phyloP scores from a whole-genome alignment of 495 filamentous ascomycete genomes.

The Terfezia claveryi region DNA sequence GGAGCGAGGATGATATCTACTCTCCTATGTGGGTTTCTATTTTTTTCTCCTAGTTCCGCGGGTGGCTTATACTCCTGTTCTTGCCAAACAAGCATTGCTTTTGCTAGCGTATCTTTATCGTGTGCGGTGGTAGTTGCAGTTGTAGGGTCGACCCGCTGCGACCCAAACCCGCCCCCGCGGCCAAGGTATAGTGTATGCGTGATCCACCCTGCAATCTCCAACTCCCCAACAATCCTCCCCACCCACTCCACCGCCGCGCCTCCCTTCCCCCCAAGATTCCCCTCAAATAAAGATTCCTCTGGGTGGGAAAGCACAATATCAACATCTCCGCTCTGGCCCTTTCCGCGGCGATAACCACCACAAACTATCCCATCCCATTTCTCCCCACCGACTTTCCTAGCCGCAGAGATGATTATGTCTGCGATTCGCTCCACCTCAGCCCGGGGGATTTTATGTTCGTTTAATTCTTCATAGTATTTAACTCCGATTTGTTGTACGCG shows the following conservation, averaged over 20 bases:
- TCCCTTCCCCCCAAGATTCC: background rate
- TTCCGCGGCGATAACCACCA: conserved; percentile 72
- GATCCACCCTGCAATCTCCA: conserved; percentile 48
- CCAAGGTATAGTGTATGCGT: conserved; percentile 56
- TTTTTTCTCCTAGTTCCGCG: conserved; percentile 26
- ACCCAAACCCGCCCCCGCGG: background rate
- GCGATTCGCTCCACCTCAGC: conserved; percentile 52
- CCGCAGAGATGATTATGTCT: conserved; percentile 36
- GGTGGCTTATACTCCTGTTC: conserved; percentile 35
- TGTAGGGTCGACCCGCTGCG: conserved; percentile 1
- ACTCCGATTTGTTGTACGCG: conserved; percentile 81
- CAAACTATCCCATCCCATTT: conserved; percentile 53
- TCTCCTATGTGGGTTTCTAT: conserved; percentile 56
- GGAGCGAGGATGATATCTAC: conserved; percentile 89
- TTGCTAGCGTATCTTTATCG: conserved; percentile 74
- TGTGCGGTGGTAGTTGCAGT: conserved; percentile 16
- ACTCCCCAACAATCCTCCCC: conserved; percentile 38
- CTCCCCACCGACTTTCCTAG: conserved; percentile 25
- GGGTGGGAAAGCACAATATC: conserved; percentile 71
- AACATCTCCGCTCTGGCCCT: conserved; percentile 51
- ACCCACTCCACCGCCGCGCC: conserved; percentile 26
- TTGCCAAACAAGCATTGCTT: conserved; percentile 86
- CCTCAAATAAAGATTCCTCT: conserved; percentile 31
- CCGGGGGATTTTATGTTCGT: conserved; percentile 39
- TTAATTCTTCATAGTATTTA: conserved; percentile 87